Evolutionary conservation across 805 yeast genomes (phyloP).

Genomic region (Yarrowia sp.): DNA sequence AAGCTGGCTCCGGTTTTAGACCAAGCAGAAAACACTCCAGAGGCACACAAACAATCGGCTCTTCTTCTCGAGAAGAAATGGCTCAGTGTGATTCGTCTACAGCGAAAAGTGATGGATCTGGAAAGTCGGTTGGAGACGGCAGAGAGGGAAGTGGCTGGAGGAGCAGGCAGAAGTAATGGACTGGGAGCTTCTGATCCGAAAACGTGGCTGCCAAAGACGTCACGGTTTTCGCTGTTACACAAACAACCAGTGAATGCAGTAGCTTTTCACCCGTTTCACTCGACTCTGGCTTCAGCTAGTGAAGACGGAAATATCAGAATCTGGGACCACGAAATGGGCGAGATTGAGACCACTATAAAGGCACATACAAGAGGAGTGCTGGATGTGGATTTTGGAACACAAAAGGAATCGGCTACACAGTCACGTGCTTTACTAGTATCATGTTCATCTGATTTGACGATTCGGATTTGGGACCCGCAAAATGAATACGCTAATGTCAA

Average conservation of each 20-base stretch:
- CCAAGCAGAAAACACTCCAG: slow-evolving; percentile 15
- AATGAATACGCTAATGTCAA: slow-evolving; percentile 52
- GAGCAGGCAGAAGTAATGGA: slow-evolving; percentile 30
- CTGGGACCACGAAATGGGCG: slow-evolving; percentile 68
- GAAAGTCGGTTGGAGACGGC: slow-evolving; percentile 57
- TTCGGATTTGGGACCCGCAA: slow-evolving; percentile 69
- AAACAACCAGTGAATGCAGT: slow-evolving; percentile 59
- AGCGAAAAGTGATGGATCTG: slow-evolving; percentile 63
- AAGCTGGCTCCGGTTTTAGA: slow-evolving; percentile 27
- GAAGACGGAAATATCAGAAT: slow-evolving; percentile 69
- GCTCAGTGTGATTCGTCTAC: slow-evolving; percentile 80
- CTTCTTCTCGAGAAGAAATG: slow-evolving; percentile 70
- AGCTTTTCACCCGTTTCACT: slow-evolving; percentile 72
- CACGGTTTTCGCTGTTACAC: slow-evolving; percentile 51
- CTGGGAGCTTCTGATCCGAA: slow-evolving; percentile 34
- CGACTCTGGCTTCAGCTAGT: slow-evolving; percentile 62
- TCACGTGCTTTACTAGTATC: slow-evolving; percentile 43
- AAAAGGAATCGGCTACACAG: slow-evolving; percentile 8
- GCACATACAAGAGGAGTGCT: slow-evolving; percentile 78
- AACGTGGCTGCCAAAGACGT: slow-evolving; percentile 62
- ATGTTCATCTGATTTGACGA: slow-evolving; percentile 50
- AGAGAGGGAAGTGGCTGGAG: slow-evolving; percentile 41
- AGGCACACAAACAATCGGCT: slow-evolving; percentile 34
- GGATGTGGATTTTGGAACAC: slow-evolving; percentile 55
- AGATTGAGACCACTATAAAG: slow-evolving; percentile 59